A percentile compares a stretch with the other conserved stretches of the same genome.
phyloP scores from a whole-genome alignment of 805 yeast genomes.

The Metschnikowia chrysomelidarum region DNA sequence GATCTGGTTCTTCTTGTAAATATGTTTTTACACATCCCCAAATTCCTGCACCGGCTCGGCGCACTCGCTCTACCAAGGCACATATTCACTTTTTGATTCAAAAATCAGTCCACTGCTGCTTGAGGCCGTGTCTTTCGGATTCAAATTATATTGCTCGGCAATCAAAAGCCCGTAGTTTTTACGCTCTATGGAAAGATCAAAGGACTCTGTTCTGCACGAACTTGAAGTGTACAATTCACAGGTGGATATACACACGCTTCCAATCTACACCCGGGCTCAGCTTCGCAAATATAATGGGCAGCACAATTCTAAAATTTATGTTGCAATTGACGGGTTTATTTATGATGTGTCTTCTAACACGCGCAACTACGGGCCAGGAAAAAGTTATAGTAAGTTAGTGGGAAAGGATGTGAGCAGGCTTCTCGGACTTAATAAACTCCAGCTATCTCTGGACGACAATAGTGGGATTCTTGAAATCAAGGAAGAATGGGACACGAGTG shows the following conservation, averaged over 20 bases:
- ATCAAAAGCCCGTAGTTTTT: no score
- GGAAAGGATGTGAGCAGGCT: conserved; percentile 81
- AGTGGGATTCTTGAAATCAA: conserved; percentile 23
- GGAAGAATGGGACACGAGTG: conserved; percentile 44
- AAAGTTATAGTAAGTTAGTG: conserved; percentile 66
- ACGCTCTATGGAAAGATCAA: conserved; percentile 6
- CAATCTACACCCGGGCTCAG: conserved; percentile 33
- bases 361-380: conserved; percentile 74
- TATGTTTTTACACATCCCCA: no score
- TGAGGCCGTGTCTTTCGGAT: no score
- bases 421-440: conserved; percentile 58
- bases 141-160: no score
- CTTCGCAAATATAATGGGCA: conserved; percentile 34
- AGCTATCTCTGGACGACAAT: conserved; percentile 27
- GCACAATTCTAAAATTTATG: conserved; percentile 47
- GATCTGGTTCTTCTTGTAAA: neutral
- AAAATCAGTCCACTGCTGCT: no score
- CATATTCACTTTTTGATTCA: no score
- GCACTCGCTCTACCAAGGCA: no score
- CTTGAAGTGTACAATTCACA: conserved; percentile 29
- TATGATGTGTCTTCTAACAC: conserved; percentile 73
- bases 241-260: conserved; percentile 30
- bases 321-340: conserved; percentile 72
- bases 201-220: conserved; percentile 17
- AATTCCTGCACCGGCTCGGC: no score